These are phyloP conservation scores for Collybia mongolica DNA, from an alignment of 768 basidiomycete species.

Conservation along the genomic window DNA sequence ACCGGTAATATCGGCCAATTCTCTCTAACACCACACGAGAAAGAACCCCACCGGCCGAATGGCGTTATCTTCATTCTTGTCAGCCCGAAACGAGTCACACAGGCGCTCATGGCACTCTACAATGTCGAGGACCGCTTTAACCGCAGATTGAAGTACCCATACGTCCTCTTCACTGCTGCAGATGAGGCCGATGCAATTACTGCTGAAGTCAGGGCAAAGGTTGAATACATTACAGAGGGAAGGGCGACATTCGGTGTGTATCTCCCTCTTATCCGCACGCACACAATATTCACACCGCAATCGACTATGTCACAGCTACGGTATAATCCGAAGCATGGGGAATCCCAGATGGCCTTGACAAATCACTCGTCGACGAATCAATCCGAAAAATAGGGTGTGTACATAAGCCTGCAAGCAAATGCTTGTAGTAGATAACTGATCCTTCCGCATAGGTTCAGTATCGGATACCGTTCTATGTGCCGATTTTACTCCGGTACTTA, in stretches of 20 bases:
- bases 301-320: constrained; percentile 10
- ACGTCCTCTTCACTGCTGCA: constrained; percentile 25
- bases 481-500: constrained; percentile 26
- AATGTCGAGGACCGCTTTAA: constrained; percentile 30
- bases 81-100: constrained; percentile 21
- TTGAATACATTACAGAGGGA: constrained; percentile 23
- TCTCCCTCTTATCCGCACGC: neutral
- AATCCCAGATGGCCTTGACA: constrained; percentile 20
- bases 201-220: constrained; percentile 20
- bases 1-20: too few relatives aligned
- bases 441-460: constrained; percentile 16
- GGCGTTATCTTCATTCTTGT: constrained; percentile 27
- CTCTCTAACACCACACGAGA: too few relatives aligned
- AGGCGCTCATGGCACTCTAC: constrained; percentile 23
- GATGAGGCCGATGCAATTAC: constrained; percentile 19
- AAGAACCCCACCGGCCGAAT: constrained; percentile 11
- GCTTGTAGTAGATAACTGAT: neutral
- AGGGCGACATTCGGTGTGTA: constrained; percentile 23
- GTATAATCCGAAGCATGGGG: constrained; percentile 21
- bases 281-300: neutral
- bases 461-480: constrained; percentile 29
- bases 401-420: neutral
- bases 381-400: constrained; percentile 21
- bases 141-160: constrained; percentile 26
- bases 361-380: constrained; percentile 21